Evolutionary conservation across 495 filamentous ascomycete genomes (phyloP).

Genomic region (Penicillium turbatum): DNA sequence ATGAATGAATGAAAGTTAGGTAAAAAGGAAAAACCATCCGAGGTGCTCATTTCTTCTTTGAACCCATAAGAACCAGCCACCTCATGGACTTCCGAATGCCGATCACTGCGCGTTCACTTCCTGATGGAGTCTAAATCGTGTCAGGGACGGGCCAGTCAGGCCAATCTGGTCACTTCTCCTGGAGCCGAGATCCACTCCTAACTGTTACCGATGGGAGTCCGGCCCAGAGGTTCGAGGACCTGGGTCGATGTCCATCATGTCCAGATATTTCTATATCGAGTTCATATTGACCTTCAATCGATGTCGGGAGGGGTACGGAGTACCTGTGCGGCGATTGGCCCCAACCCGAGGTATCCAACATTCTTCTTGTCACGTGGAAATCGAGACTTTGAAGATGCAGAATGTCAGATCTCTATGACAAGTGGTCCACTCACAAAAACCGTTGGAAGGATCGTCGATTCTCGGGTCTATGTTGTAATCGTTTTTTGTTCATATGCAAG

Average conservation of each 20-base stretch:
- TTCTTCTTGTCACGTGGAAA: neutral
- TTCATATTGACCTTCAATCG: neutral
- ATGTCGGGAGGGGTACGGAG: neutral
- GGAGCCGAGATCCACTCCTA: neutral
- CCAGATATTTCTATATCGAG: neutral
- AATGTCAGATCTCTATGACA: too few relatives aligned
- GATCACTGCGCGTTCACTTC: constrained; percentile 9
- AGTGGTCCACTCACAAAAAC: neutral
- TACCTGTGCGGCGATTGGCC: neutral
- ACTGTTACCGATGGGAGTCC: neutral
- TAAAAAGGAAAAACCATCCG: neutral
- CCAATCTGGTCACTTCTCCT: constrained; percentile 11
- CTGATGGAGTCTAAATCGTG: constrained; percentile 4
- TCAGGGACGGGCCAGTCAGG: constrained; percentile 10
- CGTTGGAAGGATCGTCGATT: neutral
- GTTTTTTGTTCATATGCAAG: too few relatives aligned
- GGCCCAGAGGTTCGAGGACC: neutral
- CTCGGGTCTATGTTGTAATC: too few relatives aligned
- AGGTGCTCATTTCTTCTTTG: neutral
- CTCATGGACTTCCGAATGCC: neutral
- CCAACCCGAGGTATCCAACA: neutral
- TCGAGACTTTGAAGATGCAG: neutral
- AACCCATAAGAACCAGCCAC: neutral
- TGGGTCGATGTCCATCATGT: neutral
- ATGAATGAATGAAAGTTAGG: neutral